A percentile compares a stretch with the other conserved stretches of the same genome.
phyloP scores from a whole-genome alignment of 2,329 filamentous ascomycete genomes.

The Verticillium nonalfalfae region DNA sequence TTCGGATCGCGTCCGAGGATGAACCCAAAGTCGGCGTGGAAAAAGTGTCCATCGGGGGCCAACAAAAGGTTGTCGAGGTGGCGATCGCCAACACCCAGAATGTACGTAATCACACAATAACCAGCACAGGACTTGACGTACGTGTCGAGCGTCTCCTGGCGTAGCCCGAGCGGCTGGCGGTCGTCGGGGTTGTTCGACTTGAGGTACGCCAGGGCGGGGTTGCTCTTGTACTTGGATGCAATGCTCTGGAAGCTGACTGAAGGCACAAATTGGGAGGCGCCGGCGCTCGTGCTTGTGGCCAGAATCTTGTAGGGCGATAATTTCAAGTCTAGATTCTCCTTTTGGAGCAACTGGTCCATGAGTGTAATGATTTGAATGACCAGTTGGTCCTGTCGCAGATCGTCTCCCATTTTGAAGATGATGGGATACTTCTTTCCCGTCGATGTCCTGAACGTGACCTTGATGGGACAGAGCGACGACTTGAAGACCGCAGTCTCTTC shows the following conservation, averaged over 20 bases:
- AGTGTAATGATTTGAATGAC: constrained; percentile 92
- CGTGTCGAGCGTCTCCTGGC: constrained; percentile 88
- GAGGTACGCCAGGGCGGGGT: constrained; percentile 74
- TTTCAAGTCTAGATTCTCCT: constrained; percentile 94
- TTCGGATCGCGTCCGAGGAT: constrained; percentile 96
- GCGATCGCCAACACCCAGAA: constrained; percentile 90
- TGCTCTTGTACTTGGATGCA: constrained; percentile 70
- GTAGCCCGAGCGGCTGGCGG: constrained; percentile 72
- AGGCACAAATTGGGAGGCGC: constrained; percentile 88
- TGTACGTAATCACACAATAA: constrained; percentile 98
- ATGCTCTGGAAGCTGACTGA: constrained; percentile 81
- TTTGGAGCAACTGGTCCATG: constrained; percentile 92
- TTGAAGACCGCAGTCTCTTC: constrained; percentile 93
- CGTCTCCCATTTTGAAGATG: constrained; percentile 96
- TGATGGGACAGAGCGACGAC: constrained; percentile 85
- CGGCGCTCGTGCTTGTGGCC: constrained; percentile 82
- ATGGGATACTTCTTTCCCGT: constrained; percentile 78
- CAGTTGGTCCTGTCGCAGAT: constrained; percentile 91
- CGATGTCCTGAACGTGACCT: constrained; percentile 81
- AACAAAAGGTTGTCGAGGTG: constrained; percentile 94
- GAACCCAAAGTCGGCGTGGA: constrained; percentile 97
- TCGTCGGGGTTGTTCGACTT: constrained; percentile 86
- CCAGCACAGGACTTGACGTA: constrained; percentile 95
- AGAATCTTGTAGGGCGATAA: constrained; percentile 94
- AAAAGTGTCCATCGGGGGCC: constrained; percentile 86